These are phyloP conservation scores for Penicillium herquei DNA, from an alignment of 495 filamentous ascomycete species.

Conservation along the genomic window DNA sequence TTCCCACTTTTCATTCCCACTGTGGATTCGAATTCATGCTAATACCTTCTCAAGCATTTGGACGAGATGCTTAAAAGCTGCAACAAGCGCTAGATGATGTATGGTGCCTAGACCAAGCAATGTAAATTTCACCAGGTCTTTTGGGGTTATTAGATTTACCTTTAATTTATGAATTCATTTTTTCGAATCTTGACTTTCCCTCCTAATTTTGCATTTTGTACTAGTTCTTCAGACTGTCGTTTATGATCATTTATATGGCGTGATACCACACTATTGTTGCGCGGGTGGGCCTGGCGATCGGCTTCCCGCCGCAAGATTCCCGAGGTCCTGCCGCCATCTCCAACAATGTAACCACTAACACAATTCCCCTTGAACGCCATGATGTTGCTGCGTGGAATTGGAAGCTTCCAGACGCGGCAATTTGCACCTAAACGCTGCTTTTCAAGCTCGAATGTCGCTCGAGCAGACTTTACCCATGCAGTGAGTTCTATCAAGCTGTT, in stretches of 20 bases:
- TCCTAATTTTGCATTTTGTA: not conserved
- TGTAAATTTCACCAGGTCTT: not conserved
- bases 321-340: too few relatives aligned
- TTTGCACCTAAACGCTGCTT: constrained; percentile 33
- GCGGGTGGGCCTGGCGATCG: not conserved
- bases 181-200: not conserved
- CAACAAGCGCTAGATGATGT: constrained; percentile 31
- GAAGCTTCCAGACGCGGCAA: constrained; percentile 1
- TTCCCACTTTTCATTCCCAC: not conserved
- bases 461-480: constrained; percentile 80
- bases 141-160: not conserved
- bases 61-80: constrained; percentile 46
- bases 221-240: too few relatives aligned
- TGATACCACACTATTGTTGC: not conserved
- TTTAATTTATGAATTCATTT: not conserved
- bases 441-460: constrained; percentile 30
- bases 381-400: constrained; percentile 20
- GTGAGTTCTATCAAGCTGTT: constrained; percentile 39
- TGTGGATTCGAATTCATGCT: not conserved
- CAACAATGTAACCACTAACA: not conserved
- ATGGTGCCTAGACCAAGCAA: constrained; percentile 5
- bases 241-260: not conserved
- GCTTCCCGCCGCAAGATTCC: too few relatives aligned
- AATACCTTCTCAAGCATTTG: constrained; percentile 32
- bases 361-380: not conserved